Percentiles rank a stretch among this genome's conserved stretches.
Evolutionary conservation across 441 rosid genomes (phyloP).

Genomic region (Arabidopsis hybrid): DNA sequence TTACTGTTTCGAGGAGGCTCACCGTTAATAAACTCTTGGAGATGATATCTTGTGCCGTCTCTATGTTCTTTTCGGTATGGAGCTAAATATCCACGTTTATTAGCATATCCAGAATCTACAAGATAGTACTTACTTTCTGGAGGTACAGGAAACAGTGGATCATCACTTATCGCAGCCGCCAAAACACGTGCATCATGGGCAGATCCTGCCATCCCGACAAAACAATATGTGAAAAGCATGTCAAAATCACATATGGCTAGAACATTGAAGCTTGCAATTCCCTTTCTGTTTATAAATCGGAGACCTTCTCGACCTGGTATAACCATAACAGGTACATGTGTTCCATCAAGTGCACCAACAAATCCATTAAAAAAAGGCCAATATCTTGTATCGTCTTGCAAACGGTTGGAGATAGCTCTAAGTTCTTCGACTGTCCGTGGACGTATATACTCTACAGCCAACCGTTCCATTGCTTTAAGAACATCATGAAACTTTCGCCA

Average conservation of each 20-base stretch:
- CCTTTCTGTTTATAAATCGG: not conserved
- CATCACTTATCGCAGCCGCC: not conserved
- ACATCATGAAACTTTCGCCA: not conserved
- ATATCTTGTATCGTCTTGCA: not conserved
- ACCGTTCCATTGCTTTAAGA: not conserved
- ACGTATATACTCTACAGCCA: not conserved
- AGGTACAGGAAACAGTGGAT: not conserved
- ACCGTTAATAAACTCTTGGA: not conserved
- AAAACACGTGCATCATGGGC: not conserved
- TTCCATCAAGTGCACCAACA: not conserved
- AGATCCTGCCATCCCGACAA: no score
- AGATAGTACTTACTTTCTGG: not conserved
- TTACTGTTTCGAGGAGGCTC: not conserved
- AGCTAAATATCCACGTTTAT: not conserved
- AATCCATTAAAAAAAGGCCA: not conserved
- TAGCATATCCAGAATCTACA: not conserved
- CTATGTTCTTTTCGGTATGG: not conserved
- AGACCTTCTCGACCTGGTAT: not conserved
- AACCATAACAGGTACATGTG: not conserved
- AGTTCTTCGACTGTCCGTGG: not conserved
- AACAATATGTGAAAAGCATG: not conserved
- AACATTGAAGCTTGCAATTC: constrained; percentile 2
- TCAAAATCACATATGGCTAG: not conserved
- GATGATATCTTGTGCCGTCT: not conserved
- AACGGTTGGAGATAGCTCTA: not conserved